Evolutionary conservation across 2,329 filamentous ascomycete genomes (phyloP), one percentile per base, ranked within the genome.

Genomic region (Aspergillus sp.): DNA sequence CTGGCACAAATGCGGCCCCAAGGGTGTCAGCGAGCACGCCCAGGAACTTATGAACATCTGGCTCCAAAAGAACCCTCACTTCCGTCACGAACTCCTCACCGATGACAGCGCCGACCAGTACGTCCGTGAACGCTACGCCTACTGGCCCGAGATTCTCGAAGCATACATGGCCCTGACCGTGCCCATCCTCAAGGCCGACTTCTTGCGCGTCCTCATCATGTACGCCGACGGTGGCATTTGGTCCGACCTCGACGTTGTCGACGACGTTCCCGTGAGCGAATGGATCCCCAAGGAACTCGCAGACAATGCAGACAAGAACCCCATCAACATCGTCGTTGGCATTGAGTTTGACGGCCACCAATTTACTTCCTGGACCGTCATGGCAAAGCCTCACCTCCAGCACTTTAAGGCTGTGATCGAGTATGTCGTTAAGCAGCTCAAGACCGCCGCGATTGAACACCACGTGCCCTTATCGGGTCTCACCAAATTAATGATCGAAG

Each of bases 141-240:
- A 69, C 31, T 75, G 73, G 55, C 75, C 77, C 2, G 74, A 79
- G 7, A 70, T 81, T 41, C 66, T 79, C 17, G 64, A 75, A 6
- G 69, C 63, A 6, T 80, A 76, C 58, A 62, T 75, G 19, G 60
- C 66, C 17, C 60, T 72, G 1, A 59, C 59, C 8, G 64, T 71
- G 2, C 77, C 77, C 1, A 79, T 80, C 45, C 66, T 80, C 31
- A 76, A 76, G 64, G 79, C 77, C 23, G 79, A 81, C 59, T 70
- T 81, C 13, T 69, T 81, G 9, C 76, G 79, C 7, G 76, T 80
- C 50, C 63, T 81, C 5, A 71, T 81, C 38, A 68, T 81, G 1
- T 78, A 72, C 63, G 68, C 71, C 4, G 69, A 80, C 43, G 79
- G 78, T 6, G 79, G 79, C 9, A 72, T 80, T 19, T 81, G 76